These are phyloP conservation scores for Vitrella brassicaformis DNA, from an alignment of 73 alveolate species.

Conservation along the genomic window DNA sequence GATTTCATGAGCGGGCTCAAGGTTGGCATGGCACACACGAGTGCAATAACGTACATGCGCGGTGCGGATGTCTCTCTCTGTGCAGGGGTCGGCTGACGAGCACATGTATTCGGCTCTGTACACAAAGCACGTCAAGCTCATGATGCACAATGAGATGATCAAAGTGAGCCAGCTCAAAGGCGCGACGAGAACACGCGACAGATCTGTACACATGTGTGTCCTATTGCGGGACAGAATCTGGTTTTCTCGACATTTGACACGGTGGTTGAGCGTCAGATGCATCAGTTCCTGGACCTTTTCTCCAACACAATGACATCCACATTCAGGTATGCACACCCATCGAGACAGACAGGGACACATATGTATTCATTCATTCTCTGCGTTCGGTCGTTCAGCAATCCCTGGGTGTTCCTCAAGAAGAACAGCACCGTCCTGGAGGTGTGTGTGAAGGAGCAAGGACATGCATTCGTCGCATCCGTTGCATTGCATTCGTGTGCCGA, in stretches of 20 bases:
- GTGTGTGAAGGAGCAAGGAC: no score
- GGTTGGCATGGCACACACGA: no score
- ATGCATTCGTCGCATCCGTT: no score
- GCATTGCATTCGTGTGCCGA: no score
- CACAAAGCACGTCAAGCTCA: slow-evolving; percentile 8
- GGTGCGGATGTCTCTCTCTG: background rate
- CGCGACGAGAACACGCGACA: no score
- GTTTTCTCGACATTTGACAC: slow-evolving; percentile 27
- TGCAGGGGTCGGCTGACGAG: background rate
- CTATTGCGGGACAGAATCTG: no score
- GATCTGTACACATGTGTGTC: no score
- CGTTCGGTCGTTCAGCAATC: slow-evolving; percentile 32
- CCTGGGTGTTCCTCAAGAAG: slow-evolving; percentile 36
- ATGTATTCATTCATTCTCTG: no score
- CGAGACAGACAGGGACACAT: no score
- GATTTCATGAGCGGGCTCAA: slow-evolving; percentile 37
- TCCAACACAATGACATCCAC: slow-evolving; percentile 25
- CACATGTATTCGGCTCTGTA: background rate
- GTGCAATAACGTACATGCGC: no score
- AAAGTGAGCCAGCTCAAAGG: no score
- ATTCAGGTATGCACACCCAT: no score
- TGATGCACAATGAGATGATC: slow-evolving; percentile 38
- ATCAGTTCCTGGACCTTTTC: slow-evolving; percentile 24
- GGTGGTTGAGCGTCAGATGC: slow-evolving; percentile 21
- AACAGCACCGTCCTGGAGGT: background rate